Conservation (phyloP, 352 stramenopile genomes). For the Phytophthora brassicae region DNA sequence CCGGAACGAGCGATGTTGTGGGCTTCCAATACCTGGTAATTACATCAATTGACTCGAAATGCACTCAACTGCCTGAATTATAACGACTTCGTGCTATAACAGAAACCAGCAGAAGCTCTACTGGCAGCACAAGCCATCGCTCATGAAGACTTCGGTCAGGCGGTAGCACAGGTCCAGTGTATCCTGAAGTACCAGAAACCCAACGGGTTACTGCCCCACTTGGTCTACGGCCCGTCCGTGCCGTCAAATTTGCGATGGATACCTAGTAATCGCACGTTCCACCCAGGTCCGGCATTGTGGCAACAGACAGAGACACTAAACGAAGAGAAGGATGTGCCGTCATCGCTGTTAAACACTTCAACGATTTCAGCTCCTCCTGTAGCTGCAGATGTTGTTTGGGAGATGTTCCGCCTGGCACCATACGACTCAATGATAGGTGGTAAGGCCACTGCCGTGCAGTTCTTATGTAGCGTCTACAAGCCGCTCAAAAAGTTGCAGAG, state of each 20-base stretch:
- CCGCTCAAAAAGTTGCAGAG: constrained; percentile 60
- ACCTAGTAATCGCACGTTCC: constrained; percentile 66
- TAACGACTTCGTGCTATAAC: neutral
- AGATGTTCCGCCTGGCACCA: constrained; percentile 81
- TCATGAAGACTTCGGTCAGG: constrained; percentile 71
- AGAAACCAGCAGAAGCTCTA: constrained; percentile 78
- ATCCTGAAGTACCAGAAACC: constrained; percentile 62
- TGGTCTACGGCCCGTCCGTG: constrained; percentile 83
- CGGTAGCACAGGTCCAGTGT: constrained; percentile 62
- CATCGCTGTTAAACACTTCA: constrained; percentile 39
- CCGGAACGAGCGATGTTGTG: constrained; percentile 43
- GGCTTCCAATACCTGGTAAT: constrained; percentile 80
- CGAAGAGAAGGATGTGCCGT: neutral
- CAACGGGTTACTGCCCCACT: constrained; percentile 60
- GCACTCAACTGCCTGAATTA: neutral
- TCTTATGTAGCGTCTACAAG: constrained; percentile 70
- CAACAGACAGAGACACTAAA: neutral
- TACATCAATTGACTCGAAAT: neutral
- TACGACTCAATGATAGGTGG: constrained; percentile 73
- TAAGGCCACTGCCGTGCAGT: constrained; percentile 58
- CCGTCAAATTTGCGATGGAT: constrained; percentile 51
- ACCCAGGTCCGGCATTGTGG: constrained; percentile 82
- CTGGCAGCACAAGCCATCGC: constrained; percentile 78
- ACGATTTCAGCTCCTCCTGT: constrained; percentile 72
- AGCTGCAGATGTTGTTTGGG: constrained; percentile 74